Conservation (phyloP, 805 yeast genomes). For the Wickerhamomyces pijperi region DNA sequence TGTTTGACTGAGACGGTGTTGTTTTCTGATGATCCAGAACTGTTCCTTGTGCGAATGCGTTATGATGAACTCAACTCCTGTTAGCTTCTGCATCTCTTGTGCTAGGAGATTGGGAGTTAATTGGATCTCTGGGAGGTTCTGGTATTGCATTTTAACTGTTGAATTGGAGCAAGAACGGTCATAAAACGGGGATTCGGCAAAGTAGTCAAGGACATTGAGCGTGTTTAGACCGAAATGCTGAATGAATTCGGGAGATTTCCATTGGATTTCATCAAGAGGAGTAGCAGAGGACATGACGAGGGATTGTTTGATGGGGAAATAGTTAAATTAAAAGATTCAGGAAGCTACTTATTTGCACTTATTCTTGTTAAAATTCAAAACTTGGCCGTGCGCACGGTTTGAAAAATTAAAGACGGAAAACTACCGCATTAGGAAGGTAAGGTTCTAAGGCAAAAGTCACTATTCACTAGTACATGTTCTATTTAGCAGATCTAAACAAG, state of each 20-base stretch:
- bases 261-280: constrained; percentile 78
- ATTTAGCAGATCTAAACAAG: background rate
- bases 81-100: constrained; percentile 60
- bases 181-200: constrained; percentile 88
- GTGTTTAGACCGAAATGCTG: constrained; percentile 79
- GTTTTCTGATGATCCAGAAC: constrained; percentile 85
- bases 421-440: too few relatives aligned
- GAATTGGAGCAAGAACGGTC: constrained; percentile 92
- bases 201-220: constrained; percentile 86
- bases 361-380: too few relatives aligned
- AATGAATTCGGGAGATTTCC: constrained; percentile 98
- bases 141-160: constrained; percentile 90
- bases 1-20: constrained; percentile 45
- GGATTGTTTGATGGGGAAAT: too few relatives aligned
- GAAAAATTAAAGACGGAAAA: too few relatives aligned
- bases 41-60: constrained; percentile 77
- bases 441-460: too few relatives aligned
- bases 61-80: constrained; percentile 77
- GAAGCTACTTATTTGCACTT: too few relatives aligned
- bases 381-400: too few relatives aligned
- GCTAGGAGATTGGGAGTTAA: constrained; percentile 27
- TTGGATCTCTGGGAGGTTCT: constrained; percentile 48
- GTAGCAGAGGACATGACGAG: constrained; percentile 6
- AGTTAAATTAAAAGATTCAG: too few relatives aligned
- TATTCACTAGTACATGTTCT: too few relatives aligned